These are phyloP conservation scores for Artemisia argyi DNA, from an alignment of 129 eudicot species.

Conservation along the genomic window DNA sequence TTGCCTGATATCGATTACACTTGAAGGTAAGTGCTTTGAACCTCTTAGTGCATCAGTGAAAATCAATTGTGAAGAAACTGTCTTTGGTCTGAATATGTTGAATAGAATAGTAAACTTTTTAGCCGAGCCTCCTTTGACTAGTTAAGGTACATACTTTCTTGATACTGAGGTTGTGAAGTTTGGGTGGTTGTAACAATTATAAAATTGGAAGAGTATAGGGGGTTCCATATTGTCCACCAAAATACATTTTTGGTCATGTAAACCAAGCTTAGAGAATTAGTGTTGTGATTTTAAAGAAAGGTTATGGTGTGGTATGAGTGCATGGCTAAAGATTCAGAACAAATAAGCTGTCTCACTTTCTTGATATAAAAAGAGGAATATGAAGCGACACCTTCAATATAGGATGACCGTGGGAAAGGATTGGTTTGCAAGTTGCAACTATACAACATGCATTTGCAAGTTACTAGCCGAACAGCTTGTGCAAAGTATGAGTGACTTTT, in stretches of 20 bases:
- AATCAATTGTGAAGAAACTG: constrained; percentile 96
- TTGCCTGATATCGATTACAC: constrained; percentile 70
- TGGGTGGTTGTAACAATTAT: background rate
- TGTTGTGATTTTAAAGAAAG: constrained; percentile 6
- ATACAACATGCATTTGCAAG: background rate
- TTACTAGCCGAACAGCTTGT: constrained; percentile 12
- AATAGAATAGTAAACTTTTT: constrained; percentile 81
- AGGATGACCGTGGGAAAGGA: background rate
- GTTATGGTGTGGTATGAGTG: too few species aligned
- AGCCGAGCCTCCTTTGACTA: constrained; percentile 45
- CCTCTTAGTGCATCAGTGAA: constrained; percentile 72
- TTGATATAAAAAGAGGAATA: background rate
- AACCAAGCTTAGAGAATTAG: constrained; percentile 1
- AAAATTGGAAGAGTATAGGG: background rate
- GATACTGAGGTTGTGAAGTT: background rate
- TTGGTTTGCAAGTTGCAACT: constrained; percentile 7
- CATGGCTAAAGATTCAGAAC: background rate
- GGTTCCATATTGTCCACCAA: background rate
- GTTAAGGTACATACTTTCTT: constrained; percentile 16
- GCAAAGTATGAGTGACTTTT: constrained; percentile 22
- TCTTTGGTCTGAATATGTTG: constrained; percentile 89
- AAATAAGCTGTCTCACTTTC: background rate
- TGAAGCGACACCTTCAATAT: constrained; percentile 1
- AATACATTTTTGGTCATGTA: constrained; percentile 11
- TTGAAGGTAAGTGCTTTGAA: constrained; percentile 81